A percentile compares a stretch with the other conserved stretches of the same genome.
Conservation (phyloP, 2,329 filamentous ascomycete genomes). For the Aschersonia sp. region DNA sequence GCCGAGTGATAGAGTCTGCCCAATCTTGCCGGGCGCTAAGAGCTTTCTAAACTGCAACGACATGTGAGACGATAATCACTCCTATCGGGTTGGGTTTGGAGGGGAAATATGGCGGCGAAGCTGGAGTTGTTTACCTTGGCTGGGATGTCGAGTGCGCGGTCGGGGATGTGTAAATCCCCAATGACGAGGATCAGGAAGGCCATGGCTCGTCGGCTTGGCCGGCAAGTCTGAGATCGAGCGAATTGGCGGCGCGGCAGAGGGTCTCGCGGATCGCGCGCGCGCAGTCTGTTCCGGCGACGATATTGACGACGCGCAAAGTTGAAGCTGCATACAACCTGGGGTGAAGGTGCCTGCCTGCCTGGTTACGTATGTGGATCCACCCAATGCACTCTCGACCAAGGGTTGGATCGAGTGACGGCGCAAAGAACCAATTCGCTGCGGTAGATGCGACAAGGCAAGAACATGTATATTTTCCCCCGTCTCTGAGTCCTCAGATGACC, state of each 20-base stretch:
- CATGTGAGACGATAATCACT: neutral
- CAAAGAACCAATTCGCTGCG: too few species aligned
- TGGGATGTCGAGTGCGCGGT: conserved; percentile 80
- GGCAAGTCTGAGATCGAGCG: neutral
- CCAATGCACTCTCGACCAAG: too few species aligned
- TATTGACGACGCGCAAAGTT: neutral
- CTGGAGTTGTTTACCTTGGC: conserved; percentile 47
- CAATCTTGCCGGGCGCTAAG: conserved; percentile 69
- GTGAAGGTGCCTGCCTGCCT: too few species aligned
- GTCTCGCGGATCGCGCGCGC: neutral
- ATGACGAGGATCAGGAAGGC: conserved; percentile 84
- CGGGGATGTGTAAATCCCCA: conserved; percentile 86
- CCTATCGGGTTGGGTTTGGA: neutral
- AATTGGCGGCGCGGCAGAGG: neutral
- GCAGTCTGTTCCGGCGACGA: neutral
- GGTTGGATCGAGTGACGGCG: too few species aligned
- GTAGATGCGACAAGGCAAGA: too few species aligned
- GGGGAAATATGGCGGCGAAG: conserved; percentile 2
- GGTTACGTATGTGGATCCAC: too few species aligned
- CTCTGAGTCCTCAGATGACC: too few species aligned
- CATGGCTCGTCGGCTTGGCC: conserved; percentile 33
- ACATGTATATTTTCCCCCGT: too few species aligned
- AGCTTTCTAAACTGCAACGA: conserved; percentile 63
- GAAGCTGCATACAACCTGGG: too few species aligned
- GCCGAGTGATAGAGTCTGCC: conserved; percentile 65